These are phyloP conservation scores for Massospora cicadina DNA, from an alignment of 371 early-diverging fungal species.

Conservation along the genomic window DNA sequence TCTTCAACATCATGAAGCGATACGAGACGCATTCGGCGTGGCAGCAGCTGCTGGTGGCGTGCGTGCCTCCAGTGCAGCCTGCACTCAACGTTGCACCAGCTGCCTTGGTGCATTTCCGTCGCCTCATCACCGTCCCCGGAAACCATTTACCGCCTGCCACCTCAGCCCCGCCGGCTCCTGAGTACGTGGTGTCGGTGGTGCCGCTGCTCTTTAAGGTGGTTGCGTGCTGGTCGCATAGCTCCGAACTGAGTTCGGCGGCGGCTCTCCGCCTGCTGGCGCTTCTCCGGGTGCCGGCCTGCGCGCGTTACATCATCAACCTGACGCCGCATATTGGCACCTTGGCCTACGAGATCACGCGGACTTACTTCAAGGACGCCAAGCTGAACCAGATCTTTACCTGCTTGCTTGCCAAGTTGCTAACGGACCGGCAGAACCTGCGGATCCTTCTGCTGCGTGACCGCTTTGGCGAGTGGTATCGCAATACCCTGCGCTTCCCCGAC, in stretches of 20 bases:
- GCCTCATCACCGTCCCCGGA: background rate
- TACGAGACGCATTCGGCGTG: background rate
- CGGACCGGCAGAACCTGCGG: background rate
- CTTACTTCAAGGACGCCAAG: background rate
- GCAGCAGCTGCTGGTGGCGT: background rate
- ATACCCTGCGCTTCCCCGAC: background rate
- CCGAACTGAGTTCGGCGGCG: background rate
- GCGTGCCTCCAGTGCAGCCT: background rate
- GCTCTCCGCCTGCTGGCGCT: background rate
- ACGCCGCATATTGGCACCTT: background rate
- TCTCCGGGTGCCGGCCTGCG: background rate
- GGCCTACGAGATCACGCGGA: background rate
- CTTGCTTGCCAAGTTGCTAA: background rate
- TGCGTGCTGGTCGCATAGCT: background rate
- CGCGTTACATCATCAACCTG: background rate
- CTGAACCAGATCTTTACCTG: background rate
- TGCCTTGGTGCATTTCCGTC: background rate
- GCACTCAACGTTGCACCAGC: background rate
- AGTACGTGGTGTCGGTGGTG: background rate
- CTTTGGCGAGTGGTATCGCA: constrained; percentile 1
- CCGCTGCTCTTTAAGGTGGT: background rate
- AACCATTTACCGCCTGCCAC: background rate
- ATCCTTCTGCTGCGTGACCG: background rate
- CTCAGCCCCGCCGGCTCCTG: background rate
- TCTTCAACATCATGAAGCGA: background rate